Evolutionary conservation across 371 early-diverging fungal genomes (phyloP).

Genomic region (Encephalitozoon cuniculi): DNA sequence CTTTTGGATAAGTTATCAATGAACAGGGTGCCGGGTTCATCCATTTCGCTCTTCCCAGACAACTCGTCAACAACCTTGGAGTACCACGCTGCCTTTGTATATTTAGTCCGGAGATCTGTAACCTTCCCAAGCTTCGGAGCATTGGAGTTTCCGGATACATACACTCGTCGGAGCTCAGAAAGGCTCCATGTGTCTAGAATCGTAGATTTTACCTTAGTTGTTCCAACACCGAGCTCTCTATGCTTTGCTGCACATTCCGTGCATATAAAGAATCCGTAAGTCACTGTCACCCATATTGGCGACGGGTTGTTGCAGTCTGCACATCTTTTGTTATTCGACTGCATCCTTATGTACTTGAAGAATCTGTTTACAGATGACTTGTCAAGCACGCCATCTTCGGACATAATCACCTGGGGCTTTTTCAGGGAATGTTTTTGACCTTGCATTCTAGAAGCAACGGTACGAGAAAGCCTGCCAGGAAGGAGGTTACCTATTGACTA

Average conservation of each 20-base stretch:
- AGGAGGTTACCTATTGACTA: neutral
- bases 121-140: conserved; percentile 4
- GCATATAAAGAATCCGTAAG: conserved; percentile 49
- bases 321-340: conserved; percentile 43
- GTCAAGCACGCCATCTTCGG: neutral
- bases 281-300: conserved; percentile 45
- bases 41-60: neutral
- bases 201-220: conserved; percentile 35
- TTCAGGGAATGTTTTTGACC: neutral
- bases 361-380: conserved; percentile 19
- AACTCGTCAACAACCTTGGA: conserved; percentile 18
- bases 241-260: conserved; percentile 50
- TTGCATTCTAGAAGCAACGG: neutral
- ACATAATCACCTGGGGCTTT: neutral
- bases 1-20: neutral
- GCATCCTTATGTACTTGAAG: conserved; percentile 2
- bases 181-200: conserved; percentile 42
- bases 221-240: conserved; percentile 30
- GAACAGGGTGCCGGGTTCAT: conserved; percentile 21
- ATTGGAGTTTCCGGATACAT: conserved; percentile 45
- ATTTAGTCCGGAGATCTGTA: conserved; percentile 33
- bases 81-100: conserved; percentile 24
- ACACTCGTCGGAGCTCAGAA: conserved; percentile 43
- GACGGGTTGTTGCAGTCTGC: conserved; percentile 36
- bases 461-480: neutral